Percentiles rank a stretch among this genome's conserved stretches.
These are phyloP conservation scores for Exophiala calicioides DNA, from an alignment of 2,329 filamentous ascomycete genomes.

Conservation along the genomic window DNA sequence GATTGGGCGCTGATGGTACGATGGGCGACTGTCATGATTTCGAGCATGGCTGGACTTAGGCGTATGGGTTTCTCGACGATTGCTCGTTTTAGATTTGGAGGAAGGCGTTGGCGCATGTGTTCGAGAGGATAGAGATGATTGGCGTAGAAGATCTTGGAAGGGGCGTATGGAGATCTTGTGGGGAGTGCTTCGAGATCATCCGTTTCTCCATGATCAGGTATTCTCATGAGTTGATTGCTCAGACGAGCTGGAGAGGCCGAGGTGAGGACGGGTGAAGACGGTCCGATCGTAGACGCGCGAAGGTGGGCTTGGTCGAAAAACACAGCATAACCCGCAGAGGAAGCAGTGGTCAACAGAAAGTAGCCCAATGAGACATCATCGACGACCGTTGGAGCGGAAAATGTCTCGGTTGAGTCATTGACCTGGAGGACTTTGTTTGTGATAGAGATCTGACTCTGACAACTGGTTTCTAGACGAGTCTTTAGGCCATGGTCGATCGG, in stretches of 20 bases:
- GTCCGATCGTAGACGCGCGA: slow-evolving; percentile 8
- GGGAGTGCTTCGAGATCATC: slow-evolving; percentile 34
- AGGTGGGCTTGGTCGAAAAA: slow-evolving; percentile 52
- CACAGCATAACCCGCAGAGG: slow-evolving; percentile 53
- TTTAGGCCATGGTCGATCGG: slow-evolving; percentile 52
- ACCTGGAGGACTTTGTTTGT: slow-evolving; percentile 51
- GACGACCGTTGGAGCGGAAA: slow-evolving; percentile 54
- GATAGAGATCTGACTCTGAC: slow-evolving; percentile 52
- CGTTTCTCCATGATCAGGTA: slow-evolving; percentile 1
- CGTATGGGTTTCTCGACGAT: slow-evolving; percentile 49
- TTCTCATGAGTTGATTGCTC: slow-evolving; percentile 25
- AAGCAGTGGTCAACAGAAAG: slow-evolving; percentile 54
- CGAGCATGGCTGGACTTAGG: slow-evolving; percentile 50
- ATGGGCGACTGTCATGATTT: slow-evolving; percentile 50
- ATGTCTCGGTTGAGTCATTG: slow-evolving; percentile 36
- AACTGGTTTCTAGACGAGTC: slow-evolving; percentile 59
- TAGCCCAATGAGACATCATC: slow-evolving; percentile 60
- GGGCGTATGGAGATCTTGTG: slow-evolving; percentile 42
- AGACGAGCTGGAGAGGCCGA: slow-evolving; percentile 12
- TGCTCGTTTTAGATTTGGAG: slow-evolving; percentile 44
- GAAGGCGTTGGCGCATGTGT: slow-evolving; percentile 34
- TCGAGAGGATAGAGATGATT: slow-evolving; percentile 24
- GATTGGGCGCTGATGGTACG: slow-evolving; percentile 50
- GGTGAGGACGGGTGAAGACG: slow-evolving; percentile 19
- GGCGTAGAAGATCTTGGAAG: slow-evolving; percentile 26